A percentile compares a stretch with the other conserved stretches of the same genome.
phyloP scores from a whole-genome alignment of 2,329 filamentous ascomycete genomes.

The Trichoderma koningii region DNA sequence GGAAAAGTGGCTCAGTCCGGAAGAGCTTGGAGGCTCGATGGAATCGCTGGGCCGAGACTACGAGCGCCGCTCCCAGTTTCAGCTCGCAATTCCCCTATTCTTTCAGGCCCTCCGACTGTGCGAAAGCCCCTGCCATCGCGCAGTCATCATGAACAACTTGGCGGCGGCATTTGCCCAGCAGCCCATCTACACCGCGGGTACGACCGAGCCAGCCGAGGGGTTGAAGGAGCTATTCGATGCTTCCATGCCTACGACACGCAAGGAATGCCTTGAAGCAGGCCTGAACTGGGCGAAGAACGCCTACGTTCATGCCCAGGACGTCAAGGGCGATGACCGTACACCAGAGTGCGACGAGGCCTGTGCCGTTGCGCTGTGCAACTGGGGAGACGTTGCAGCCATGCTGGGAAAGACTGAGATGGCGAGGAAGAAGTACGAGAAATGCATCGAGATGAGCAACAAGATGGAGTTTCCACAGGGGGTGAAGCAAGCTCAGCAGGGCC shows the following conservation, averaged over 20 bases:
- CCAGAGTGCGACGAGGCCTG: conserved; percentile 84
- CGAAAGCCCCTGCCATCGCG: conserved; percentile 71
- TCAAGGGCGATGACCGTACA: conserved; percentile 66
- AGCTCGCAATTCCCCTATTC: conserved; percentile 82
- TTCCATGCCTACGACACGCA: conserved; percentile 50
- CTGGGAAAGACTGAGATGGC: conserved; percentile 67
- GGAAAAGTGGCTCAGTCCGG: conserved; percentile 68
- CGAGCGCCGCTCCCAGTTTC: conserved; percentile 70
- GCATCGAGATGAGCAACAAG: conserved; percentile 60
- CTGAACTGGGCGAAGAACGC: conserved; percentile 80
- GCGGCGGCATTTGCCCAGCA: conserved; percentile 73
- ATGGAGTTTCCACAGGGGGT: conserved; percentile 56
- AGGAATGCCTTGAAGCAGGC: conserved; percentile 68
- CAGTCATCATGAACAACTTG: conserved; percentile 85
- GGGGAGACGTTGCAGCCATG: conserved; percentile 82
- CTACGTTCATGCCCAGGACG: conserved; percentile 64
- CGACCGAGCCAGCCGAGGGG: conserved; percentile 35
- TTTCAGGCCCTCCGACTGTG: conserved; percentile 76
- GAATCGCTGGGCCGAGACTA: conserved; percentile 79
- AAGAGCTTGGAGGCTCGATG: conserved; percentile 72
- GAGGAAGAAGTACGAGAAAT: conserved; percentile 67
- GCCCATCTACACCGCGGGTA: conserved; percentile 44
- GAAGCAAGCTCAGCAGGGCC: conserved; percentile 54
- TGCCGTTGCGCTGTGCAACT: conserved; percentile 79
- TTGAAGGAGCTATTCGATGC: conserved; percentile 36